Evolutionary conservation across 2,329 filamentous ascomycete species (phyloP).

Genomic region (Thelonectria discophora): DNA sequence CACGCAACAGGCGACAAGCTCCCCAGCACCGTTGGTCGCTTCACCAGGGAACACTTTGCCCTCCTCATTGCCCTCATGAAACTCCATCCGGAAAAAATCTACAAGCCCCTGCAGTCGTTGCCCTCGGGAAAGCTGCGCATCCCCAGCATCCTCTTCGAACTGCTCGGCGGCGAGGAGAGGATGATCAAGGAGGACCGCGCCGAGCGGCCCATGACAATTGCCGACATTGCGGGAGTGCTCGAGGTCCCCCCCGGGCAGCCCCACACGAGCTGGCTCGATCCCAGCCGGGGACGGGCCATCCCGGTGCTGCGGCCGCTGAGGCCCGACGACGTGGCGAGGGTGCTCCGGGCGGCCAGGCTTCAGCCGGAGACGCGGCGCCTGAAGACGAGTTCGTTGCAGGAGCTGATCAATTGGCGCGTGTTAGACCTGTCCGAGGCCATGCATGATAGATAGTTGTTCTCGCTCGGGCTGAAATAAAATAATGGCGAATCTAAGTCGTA

Average conservation of each 20-base stretch:
- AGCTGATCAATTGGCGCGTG: constrained; percentile 1
- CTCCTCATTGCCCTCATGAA: constrained; percentile 1
- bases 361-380: background rate
- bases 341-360: background rate
- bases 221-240: background rate
- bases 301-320: background rate
- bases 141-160: background rate
- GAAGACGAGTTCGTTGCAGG: constrained; percentile 1
- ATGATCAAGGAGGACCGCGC: background rate
- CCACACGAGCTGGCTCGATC: background rate
- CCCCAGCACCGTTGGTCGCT: background rate
- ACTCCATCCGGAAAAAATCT: background rate
- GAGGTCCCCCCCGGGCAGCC: background rate
- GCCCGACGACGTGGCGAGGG: background rate
- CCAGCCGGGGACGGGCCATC: background rate
- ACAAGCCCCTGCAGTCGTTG: background rate
- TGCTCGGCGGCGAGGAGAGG: background rate
- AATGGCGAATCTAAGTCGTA: constrained; percentile 2
- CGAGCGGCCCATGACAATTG: background rate
- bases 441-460: background rate
- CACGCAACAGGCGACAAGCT: constrained; percentile 4
- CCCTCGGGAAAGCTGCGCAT: background rate
- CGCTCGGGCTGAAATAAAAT: background rate
- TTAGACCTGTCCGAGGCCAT: constrained; percentile 2
- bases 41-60: constrained; percentile 6